Conservation (phyloP, 2,329 filamentous ascomycete species). For the Rugonectria rugulosa region DNA sequence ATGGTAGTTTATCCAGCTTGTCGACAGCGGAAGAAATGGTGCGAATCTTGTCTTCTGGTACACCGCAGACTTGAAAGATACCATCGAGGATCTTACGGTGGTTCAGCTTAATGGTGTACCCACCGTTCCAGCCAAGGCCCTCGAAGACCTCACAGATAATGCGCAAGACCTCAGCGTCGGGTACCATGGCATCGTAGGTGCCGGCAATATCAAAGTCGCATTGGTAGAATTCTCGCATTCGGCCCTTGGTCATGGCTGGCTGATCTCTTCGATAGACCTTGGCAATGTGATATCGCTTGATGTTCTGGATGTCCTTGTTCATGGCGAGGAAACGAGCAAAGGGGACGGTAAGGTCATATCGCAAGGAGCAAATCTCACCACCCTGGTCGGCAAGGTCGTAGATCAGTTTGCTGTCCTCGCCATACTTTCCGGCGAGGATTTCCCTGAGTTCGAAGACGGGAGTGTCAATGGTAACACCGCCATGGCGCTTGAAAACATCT, state of each 20-base stretch:
- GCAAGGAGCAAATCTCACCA: constrained; percentile 76
- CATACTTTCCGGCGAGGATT: constrained; percentile 88
- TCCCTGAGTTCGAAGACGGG: constrained; percentile 87
- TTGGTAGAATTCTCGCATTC: constrained; percentile 96
- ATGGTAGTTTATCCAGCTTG: constrained; percentile 93
- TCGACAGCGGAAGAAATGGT: constrained; percentile 93
- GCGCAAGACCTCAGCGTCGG: constrained; percentile 87
- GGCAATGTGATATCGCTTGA: constrained; percentile 95
- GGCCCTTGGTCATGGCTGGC: constrained; percentile 80
- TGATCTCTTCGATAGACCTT: constrained; percentile 71
- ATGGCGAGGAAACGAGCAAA: constrained; percentile 94
- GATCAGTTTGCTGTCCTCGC: constrained; percentile 91
- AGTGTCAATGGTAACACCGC: constrained; percentile 80
- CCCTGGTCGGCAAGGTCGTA: constrained; percentile 89
- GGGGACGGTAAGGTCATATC: constrained; percentile 88
- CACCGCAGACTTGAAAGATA: constrained; percentile 89
- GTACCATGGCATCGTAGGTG: constrained; percentile 86
- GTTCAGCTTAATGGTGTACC: constrained; percentile 91
- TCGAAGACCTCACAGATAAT: constrained; percentile 89
- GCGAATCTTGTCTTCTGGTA: constrained; percentile 85
- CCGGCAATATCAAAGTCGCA: constrained; percentile 97
- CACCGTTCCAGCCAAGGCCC: constrained; percentile 74
- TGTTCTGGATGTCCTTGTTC: constrained; percentile 81
- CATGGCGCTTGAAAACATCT: constrained; percentile 84
- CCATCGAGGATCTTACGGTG: constrained; percentile 94